Evolutionary conservation across 1,139 yeast genomes (phyloP).

Genomic region (Pichia sp.): DNA sequence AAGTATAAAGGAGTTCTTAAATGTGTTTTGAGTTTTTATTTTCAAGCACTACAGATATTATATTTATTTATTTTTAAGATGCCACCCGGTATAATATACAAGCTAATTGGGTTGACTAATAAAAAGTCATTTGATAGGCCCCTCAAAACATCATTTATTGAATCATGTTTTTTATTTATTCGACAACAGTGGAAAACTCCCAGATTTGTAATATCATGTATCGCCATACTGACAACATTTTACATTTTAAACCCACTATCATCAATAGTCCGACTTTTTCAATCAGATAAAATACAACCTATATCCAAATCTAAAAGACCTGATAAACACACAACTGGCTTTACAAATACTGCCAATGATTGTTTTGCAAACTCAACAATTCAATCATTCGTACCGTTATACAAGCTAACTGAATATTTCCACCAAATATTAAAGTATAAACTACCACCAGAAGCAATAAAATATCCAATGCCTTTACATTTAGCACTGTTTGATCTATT

Average conservation of each 20-base stretch:
- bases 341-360: slow-evolving; percentile 75
- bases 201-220: background rate
- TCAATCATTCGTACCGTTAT: slow-evolving; percentile 74
- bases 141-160: background rate
- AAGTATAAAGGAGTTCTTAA: too few species aligned
- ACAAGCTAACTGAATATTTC: slow-evolving; percentile 57
- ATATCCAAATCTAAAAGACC: slow-evolving; percentile 27
- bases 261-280: background rate
- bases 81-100: background rate
- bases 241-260: background rate
- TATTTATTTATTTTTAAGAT: too few species aligned
- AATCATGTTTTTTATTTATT: background rate
- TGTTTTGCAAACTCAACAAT: slow-evolving; percentile 91
- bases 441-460: slow-evolving; percentile 2
- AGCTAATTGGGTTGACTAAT: background rate
- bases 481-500: slow-evolving; percentile 49
- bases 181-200: background rate
- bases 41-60: background rate
- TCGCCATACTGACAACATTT: background rate
- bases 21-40: too few species aligned
- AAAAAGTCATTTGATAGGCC: background rate
- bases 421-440: slow-evolving; percentile 30
- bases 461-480: slow-evolving; percentile 44
- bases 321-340: slow-evolving; percentile 76
- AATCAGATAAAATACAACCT: background rate